Evolutionary conservation across 2,329 filamentous ascomycete genomes (phyloP), one percentile per base, ranked within the genome.

Genomic region (Fusarium keratoplasticum): DNA sequence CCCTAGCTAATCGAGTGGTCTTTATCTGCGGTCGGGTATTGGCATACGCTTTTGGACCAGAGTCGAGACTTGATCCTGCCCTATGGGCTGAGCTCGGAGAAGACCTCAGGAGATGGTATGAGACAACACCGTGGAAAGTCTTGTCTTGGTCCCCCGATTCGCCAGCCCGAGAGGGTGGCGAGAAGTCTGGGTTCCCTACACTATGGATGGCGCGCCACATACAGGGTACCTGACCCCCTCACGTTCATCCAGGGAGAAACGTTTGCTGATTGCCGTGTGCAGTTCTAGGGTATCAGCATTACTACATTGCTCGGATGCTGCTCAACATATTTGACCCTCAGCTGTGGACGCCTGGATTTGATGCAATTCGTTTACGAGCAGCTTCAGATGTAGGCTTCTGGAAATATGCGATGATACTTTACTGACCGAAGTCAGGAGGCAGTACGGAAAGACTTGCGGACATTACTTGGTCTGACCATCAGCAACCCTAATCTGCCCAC

Each of bases 211-310:
- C 72, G 2, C 61, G 60, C 29, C 63, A 52, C 25, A 66, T 72
- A n/a, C 67, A 73, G 54, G 67, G 67, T 73, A 72, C 22, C 35
- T 27, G 9, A 18, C 16, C 36, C 22, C 25, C 47, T 61, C 38
- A 33, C 6, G 60, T 64, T 58, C 29, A 18, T 18, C 6, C 38
- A 10, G 11, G 33, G 13, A 14, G 33, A 55, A 42, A 13, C 2
- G 2, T 5, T 29, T 40, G 33, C 33, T 54, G 59, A 70, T 14
- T 47, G 62, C 16, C 38, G 38, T 5, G 50, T 38, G n/a, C 29
- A 79, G 82, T 82, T 2, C 81, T 82, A 3, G 84, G 81, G 0
- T 76, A 84, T 52, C 83, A 84, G 63, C 82, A 86, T 67, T 84
- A 83, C 55, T 81, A 84, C 60, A 78, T 86, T 13, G 77, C 83